Base-by-base conservation (phyloP, 202 grass and related monocot genomes). In the Elaeis oleifera region DNA sequence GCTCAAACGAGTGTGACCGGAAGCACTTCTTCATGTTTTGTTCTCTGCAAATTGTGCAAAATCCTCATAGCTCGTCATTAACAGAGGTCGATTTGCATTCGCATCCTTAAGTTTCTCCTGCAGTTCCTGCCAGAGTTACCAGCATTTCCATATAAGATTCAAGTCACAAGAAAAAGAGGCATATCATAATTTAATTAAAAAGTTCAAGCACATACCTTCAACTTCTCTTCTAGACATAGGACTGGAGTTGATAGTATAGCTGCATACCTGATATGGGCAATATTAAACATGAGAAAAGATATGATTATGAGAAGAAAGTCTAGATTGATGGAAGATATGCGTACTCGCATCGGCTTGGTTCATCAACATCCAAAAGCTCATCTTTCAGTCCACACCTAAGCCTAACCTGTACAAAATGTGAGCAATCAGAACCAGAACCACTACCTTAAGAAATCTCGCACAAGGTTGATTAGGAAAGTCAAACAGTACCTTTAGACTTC, bases 271-370 rank as follows among this genome's bases (percentile, higher is more conserved):
- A 68, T 15, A 56, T 17, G 66, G 73, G 56, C 16, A 54, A 16
- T 14, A n/a, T 19, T 48, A 72, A 72, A 39, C 25, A 48, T 59
- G 23, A 69, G 51, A 66, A 67, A 62, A 50, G 6, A 44, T 24
- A 24, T 44, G 36, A 44, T 44, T 13, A 44, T 14, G 11, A 44
- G 36, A 44, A 44, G 36, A 36, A 36, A 36, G 32, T 9, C 9
- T 14, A 44, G 11, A 44, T 56, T 58, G 60, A 23, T 60, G 20
- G 25, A 14, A 77, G 66, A 67, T 3, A 51, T 19, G 53, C 88
- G 57, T 92, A 99, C 94, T 97, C 88, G 94, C 94, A 97, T 97
- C 94, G 72, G 52, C 94, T 97, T 58, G 94, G 94, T 67, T 97
- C 94, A 51, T 97, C 88, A 3, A 97, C 75, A 16, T 77, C 94